A percentile compares a stretch with the other conserved stretches of the same genome.
Conservation (phyloP, 2,329 filamentous ascomycete genomes). For the Arthrobotrys pseudoclavata region DNA sequence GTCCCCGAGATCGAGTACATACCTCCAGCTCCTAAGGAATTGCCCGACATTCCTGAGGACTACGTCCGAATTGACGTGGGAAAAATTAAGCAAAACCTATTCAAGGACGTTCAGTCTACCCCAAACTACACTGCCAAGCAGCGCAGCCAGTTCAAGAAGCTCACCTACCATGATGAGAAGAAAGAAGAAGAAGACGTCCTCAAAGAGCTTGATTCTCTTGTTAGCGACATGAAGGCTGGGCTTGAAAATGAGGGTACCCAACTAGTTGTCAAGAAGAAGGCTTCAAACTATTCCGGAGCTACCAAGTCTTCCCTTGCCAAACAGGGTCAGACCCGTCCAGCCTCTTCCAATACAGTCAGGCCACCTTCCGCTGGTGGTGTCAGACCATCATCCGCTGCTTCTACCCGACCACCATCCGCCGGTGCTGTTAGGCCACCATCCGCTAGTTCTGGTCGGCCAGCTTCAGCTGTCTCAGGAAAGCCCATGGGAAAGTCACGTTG, state of each 20-base stretch:
- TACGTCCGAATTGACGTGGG: constrained; percentile 74
- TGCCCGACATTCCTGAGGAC: constrained; percentile 78
- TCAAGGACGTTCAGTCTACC: constrained; percentile 73
- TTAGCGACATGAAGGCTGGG: constrained; percentile 36
- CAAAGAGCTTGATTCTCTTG: constrained; percentile 27
- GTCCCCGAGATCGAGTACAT: constrained; percentile 90
- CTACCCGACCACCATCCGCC: constrained; percentile 3
- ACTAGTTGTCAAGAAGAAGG: constrained; percentile 6
- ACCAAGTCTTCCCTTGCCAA: constrained; percentile 50
- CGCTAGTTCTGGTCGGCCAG: not conserved
- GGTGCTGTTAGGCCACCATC: not conserved
- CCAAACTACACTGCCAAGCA: constrained; percentile 34
- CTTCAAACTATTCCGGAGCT: constrained; percentile 18
- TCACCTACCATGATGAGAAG: constrained; percentile 34
- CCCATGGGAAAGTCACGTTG: not conserved
- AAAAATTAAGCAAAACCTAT: constrained; percentile 73
- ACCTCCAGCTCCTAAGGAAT: constrained; percentile 73
- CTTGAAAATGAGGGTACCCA: not conserved
- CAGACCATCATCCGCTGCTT: not conserved
- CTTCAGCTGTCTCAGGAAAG: not conserved
- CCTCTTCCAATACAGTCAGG: constrained; percentile 33
- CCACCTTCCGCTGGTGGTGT: constrained; percentile 9
- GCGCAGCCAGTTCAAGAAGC: constrained; percentile 28
- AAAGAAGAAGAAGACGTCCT: constrained; percentile 46
- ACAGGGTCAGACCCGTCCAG: constrained; percentile 28